Evolutionary conservation across 495 filamentous ascomycete genomes (phyloP), one percentile per base, ranked within the genome.

Genomic region (Trichoderma reesei): DNA sequence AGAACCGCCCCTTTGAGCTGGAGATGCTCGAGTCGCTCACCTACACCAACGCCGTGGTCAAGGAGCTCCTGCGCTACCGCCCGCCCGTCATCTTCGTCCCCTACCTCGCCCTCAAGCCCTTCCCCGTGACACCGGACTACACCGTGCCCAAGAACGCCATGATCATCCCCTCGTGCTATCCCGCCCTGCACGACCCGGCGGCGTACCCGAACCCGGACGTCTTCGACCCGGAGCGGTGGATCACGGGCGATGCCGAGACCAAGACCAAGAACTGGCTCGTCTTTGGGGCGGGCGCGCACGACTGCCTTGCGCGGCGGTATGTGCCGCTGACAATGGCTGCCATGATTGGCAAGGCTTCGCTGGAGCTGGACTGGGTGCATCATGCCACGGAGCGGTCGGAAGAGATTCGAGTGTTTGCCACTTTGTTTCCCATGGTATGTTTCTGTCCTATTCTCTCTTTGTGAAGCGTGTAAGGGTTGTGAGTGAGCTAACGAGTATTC

Each of bases 1-100:
- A 82, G 67, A 76, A 87, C 56, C 83, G 85, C 16, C 82, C 82
- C 4, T 76, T 96, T 62, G 85, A 82, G 62, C 83, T 97, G 74
- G 91, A 95, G 37, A 79, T 92, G 77, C 79, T 97, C 31, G 94
- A 98, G 68, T 83, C 86, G 64, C 85, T 96, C 86, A 81, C 86
- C 7, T 98, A 94, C 70, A 98, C 94, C 37, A 89, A 90, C 60
- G 94, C 91, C 44, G 89, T 96, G 60, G 89, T 98, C 65, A 91
- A 93, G 71, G 94, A 98, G 79, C 88, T 89, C 42, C 84, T 98
- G 46, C 89, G 94, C 68, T 97, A 96, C 80, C 89, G 94, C 54
- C 94, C 94, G 60, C 94, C 94, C 64, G 94, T 98, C 68, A 84
- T 97, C 78, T 97, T 98, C 92, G 90, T 96, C 59, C 94, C 94